Percentiles rank a stretch among this genome's conserved stretches.
These are phyloP conservation scores for Cladochytrium replicatum DNA, from an alignment of 192 early-diverging fungal genomes.

Conservation along the genomic window DNA sequence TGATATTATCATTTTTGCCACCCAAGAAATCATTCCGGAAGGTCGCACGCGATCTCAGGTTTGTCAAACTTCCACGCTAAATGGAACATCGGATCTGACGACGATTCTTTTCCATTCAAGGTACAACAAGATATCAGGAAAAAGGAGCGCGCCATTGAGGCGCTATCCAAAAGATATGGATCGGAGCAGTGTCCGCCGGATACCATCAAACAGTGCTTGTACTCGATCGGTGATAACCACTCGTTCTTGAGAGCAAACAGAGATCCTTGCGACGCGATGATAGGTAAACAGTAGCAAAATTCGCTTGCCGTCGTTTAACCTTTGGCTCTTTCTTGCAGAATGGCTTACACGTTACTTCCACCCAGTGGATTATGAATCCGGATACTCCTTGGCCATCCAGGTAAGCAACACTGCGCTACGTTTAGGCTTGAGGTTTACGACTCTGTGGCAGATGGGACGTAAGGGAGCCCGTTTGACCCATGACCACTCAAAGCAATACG, in stretches of 20 bases:
- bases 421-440: no score
- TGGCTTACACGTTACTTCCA: conserved; percentile 67
- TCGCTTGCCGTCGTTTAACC: no score
- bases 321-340: no score
- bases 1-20: conserved; percentile 64
- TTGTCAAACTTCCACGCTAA: no score
- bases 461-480: conserved; percentile 86
- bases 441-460: conserved; percentile 45
- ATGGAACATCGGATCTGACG: no score
- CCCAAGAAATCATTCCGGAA: conserved; percentile 39
- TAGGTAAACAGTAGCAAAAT: no score
- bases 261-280: conserved; percentile 94
- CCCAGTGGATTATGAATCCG: conserved; percentile 48
- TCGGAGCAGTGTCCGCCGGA: conserved; percentile 19
- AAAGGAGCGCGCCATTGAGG: conserved; percentile 89
- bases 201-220: conserved; percentile 69
- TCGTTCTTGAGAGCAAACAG: conserved; percentile 48
- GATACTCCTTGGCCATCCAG: conserved; percentile 71
- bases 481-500: conserved; percentile 85
- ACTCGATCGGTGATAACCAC: conserved; percentile 98
- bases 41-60: conserved; percentile 25
- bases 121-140: conserved; percentile 76
- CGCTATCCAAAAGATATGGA: conserved; percentile 72
- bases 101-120: no score
- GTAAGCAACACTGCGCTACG: conserved; percentile 1